Percentiles rank a stretch among this genome's conserved stretches.
These are phyloP conservation scores for Talaromyces amestolkiae DNA, from an alignment of 2,329 filamentous ascomycete genomes.

Conservation along the genomic window DNA sequence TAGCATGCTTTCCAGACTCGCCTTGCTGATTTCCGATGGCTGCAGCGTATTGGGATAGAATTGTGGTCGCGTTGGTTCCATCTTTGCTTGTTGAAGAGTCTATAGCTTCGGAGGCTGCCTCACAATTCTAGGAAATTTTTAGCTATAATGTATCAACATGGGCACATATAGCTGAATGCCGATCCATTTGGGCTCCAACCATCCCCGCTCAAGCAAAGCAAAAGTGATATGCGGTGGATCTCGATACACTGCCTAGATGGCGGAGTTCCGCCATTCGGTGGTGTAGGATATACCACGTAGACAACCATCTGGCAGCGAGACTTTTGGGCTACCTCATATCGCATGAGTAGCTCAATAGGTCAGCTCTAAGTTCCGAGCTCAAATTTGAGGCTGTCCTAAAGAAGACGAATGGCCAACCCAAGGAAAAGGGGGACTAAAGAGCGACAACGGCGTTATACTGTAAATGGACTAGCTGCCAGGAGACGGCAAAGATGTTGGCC, in stretches of 20 bases:
- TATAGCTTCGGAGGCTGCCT: background rate
- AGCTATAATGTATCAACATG: background rate
- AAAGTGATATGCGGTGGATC: conserved; percentile 1
- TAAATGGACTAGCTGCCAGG: no score
- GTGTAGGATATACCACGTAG: background rate
- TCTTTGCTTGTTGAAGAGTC: background rate
- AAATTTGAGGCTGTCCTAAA: background rate
- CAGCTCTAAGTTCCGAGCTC: background rate
- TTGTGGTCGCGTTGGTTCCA: conserved; percentile 23
- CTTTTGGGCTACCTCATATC: background rate
- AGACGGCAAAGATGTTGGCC: background rate
- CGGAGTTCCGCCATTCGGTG: conserved; percentile 15
- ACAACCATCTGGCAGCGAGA: background rate
- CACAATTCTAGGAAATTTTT: no score
- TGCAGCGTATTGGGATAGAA: conserved; percentile 30
- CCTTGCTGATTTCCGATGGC: conserved; percentile 23
- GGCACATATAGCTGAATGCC: background rate
- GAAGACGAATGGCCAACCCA: background rate
- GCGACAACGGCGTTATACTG: no score
- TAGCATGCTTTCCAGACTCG: conserved; percentile 24
- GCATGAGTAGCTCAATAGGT: background rate
- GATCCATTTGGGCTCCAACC: background rate
- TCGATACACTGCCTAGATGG: background rate
- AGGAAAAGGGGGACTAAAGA: background rate
- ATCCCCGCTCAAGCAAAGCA: background rate